Base-by-base conservation (phyloP, 2,329 filamentous ascomycete genomes). In the Cladosporium sp. region DNA sequence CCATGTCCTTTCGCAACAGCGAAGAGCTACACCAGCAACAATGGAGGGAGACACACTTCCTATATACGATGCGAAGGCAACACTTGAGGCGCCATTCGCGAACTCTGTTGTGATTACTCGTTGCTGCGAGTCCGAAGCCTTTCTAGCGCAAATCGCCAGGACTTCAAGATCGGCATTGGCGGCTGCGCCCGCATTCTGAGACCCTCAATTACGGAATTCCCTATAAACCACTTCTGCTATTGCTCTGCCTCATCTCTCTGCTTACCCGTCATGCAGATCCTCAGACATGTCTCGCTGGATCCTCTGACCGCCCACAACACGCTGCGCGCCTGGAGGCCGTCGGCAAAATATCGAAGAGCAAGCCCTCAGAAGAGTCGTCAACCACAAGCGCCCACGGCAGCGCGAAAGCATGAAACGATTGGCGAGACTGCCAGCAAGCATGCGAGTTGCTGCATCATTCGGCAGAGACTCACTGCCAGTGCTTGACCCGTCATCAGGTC, bases 201-300 rank as follows among this genome's bases (percentile, higher is more conserved):
- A 50, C 46, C 37, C 44, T 18, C 43, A 11, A 50, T 50, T 40
- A 43, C 43, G 11, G n/a, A 34, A 43, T 32, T 38, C 9, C 13
- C 18, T 40, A 43, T 43, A 43, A 50, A 13, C 31, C 31, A 50
- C 38, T 10, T 50, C 46, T 19, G 16, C 13, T 50, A 50, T 50
- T 50, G 32, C 40, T 14, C 8, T 18, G 22, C 32, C 46, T 50
- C 46, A 50, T 50, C 40, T 50, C 46, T 50, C 18, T 40, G 38
- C 43, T 38, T 43, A 50, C 38, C 41, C 41, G 8, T 50, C 46
- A 34, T 43, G 46, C 46, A 35, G 40, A 35, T 43, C 46, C 35
- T 43, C 46, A 40, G 46, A 50, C 46, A 43, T 50, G 46, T 50
- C 46, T 50, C 18, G 37, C 45, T 4, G 14, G 13, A 48, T 41